Conservation (phyloP, 345 rosid genomes). For the Arabidopsis arenosa region DNA sequence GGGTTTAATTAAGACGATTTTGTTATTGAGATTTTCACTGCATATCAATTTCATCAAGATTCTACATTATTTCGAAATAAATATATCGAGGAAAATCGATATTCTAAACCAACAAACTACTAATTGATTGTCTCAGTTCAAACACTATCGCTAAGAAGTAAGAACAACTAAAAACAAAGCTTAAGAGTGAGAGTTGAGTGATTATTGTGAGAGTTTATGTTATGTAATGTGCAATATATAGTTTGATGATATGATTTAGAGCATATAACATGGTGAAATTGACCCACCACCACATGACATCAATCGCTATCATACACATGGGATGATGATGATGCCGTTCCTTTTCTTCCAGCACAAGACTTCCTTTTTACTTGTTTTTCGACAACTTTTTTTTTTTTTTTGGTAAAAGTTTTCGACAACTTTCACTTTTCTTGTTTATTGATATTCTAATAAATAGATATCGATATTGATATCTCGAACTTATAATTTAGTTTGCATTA, state of each 20-base stretch:
- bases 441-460: background rate
- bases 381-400: no score
- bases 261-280: slow-evolving; percentile 22
- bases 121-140: background rate
- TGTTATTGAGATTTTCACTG: no score
- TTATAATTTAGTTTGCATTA: background rate
- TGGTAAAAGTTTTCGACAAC: background rate
- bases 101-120: background rate
- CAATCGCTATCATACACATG: slow-evolving; percentile 43
- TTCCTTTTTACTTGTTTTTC: slow-evolving; percentile 29
- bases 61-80: no score
- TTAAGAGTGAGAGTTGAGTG: background rate
- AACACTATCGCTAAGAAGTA: background rate
- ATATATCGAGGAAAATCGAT: background rate
- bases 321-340: slow-evolving; percentile 29
- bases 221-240: slow-evolving; percentile 2
- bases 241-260: slow-evolving; percentile 13
- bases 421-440: slow-evolving; percentile 14
- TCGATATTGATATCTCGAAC: background rate
- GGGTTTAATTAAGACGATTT: no score
- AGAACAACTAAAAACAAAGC: slow-evolving; percentile 2
- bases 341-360: slow-evolving; percentile 40
- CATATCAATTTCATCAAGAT: no score
- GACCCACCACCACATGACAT: slow-evolving; percentile 45
- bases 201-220: background rate